A percentile compares a stretch with the other conserved stretches of the same genome.
Conservation (phyloP, 371 early-diverging fungal species). For the Apophysomyces sp. region DNA sequence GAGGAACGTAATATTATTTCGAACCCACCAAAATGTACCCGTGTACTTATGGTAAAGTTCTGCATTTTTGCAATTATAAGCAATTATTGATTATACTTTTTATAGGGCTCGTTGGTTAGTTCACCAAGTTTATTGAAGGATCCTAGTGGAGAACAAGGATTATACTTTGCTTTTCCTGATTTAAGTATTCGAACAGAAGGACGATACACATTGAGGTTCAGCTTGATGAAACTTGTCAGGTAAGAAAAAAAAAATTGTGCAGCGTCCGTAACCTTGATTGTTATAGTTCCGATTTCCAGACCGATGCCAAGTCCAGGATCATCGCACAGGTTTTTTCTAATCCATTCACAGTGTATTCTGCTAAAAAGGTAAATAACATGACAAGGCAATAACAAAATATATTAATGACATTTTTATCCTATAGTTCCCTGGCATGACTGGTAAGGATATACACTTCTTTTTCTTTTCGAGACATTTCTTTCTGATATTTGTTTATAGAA, state of each 20-base stretch:
- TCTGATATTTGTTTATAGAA: slow-evolving; percentile 51
- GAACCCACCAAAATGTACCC: slow-evolving; percentile 63
- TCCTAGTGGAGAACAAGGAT: slow-evolving; percentile 69
- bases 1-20: slow-evolving; percentile 60
- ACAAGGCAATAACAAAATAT: not conserved
- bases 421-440: slow-evolving; percentile 66
- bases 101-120: slow-evolving; percentile 71
- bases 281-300: slow-evolving; percentile 51
- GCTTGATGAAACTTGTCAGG: slow-evolving; percentile 50
- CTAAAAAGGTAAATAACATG: slow-evolving; percentile 45
- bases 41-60: slow-evolving; percentile 61
- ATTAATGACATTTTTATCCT: slow-evolving; percentile 1
- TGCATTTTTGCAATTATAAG: too few relatives aligned
- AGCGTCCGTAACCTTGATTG: not conserved
- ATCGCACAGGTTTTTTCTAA: slow-evolving; percentile 60
- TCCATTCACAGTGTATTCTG: slow-evolving; percentile 61
- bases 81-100: not conserved
- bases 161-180: slow-evolving; percentile 93
- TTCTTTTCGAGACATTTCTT: not conserved
- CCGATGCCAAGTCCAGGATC: slow-evolving; percentile 54
- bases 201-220: slow-evolving; percentile 78
- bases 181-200: slow-evolving; percentile 89
- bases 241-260: slow-evolving; percentile 5
- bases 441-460: slow-evolving; percentile 20
- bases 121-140: slow-evolving; percentile 67